Percentiles rank a stretch among this genome's conserved stretches.
Conservation (phyloP, 805 yeast species). For the Kodamaea restingae region DNA sequence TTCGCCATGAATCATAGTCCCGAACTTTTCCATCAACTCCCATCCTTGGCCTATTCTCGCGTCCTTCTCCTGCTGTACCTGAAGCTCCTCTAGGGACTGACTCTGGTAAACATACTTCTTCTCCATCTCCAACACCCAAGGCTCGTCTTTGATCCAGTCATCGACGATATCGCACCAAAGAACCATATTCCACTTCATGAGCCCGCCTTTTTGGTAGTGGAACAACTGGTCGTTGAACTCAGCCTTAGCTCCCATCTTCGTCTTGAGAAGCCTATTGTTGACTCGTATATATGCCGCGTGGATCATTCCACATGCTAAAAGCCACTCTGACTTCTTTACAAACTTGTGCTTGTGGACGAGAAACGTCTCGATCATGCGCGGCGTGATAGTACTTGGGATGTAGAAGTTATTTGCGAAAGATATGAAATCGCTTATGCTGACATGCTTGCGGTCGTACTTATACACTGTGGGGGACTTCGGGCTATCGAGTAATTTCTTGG, state of each 20-base stretch:
- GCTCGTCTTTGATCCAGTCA: constrained; percentile 50
- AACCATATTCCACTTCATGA: constrained; percentile 45
- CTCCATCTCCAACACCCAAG: constrained; percentile 60
- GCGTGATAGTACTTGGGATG: constrained; percentile 52
- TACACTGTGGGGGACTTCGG: constrained; percentile 12
- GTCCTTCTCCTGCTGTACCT: constrained; percentile 21
- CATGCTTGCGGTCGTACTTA: constrained; percentile 20
- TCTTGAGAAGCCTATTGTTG: constrained; percentile 43
- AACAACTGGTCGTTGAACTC: constrained; percentile 50
- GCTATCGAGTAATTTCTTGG: constrained; percentile 12
- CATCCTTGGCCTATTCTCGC: constrained; percentile 32
- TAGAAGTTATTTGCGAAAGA: constrained; percentile 60
- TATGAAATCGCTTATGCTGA: constrained; percentile 33
- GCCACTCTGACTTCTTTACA: constrained; percentile 58
- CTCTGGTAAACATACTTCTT: constrained; percentile 36
- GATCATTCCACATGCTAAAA: constrained; percentile 62
- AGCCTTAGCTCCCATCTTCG: constrained; percentile 47
- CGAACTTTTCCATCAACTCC: constrained; percentile 27
- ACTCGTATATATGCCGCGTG: constrained; percentile 55
- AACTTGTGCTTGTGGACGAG: constrained; percentile 48
- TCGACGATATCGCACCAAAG: constrained; percentile 53
- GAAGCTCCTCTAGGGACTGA: constrained; percentile 19
- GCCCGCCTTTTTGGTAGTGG: constrained; percentile 50
- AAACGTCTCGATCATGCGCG: constrained; percentile 48
- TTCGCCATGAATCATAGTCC: constrained; percentile 33